Percentiles rank a stretch among this genome's conserved stretches.
phyloP scores from a whole-genome alignment of 2,329 filamentous ascomycete genomes.

The Penicillium vulpinum region DNA sequence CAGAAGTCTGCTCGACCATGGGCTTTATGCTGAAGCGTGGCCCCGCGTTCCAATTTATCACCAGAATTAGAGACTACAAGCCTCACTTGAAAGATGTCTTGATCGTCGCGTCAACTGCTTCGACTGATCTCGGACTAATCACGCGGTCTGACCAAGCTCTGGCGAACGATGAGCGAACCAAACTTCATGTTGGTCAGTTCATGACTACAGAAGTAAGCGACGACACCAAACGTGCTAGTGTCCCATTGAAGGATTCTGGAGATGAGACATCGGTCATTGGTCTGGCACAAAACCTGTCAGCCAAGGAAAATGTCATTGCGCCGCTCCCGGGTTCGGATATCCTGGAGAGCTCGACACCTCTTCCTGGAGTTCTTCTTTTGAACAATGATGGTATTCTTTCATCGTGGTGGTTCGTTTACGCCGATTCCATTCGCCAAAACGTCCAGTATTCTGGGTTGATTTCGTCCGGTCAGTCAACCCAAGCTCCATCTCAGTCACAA shows the following conservation, averaged over 20 bases:
- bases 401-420: constrained; percentile 90
- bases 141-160: constrained; percentile 71
- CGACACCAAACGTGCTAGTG: constrained; percentile 72
- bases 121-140: constrained; percentile 75
- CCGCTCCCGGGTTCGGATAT: constrained; percentile 79
- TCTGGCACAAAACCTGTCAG: constrained; percentile 78
- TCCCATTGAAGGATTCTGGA: constrained; percentile 67
- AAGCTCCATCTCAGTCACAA: constrained; percentile 12
- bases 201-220: constrained; percentile 59
- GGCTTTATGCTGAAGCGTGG: constrained; percentile 57
- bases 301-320: constrained; percentile 72
- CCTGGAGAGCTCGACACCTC: constrained; percentile 72
- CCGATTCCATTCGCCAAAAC: constrained; percentile 75
- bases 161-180: constrained; percentile 59
- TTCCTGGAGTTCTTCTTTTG: constrained; percentile 80
- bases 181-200: constrained; percentile 66
- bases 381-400: constrained; percentile 86
- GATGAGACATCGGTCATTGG: constrained; percentile 78
- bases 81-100: constrained; percentile 79
- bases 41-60: constrained; percentile 74
- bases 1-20: constrained; percentile 73
- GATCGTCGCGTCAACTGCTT: constrained; percentile 77
- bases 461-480: constrained; percentile 19
- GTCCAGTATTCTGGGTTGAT: constrained; percentile 71
- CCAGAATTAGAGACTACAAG: constrained; percentile 75